Evolutionary conservation across 2,329 filamentous ascomycete species (phyloP).

Genomic region (Karstenula rhodostoma): DNA sequence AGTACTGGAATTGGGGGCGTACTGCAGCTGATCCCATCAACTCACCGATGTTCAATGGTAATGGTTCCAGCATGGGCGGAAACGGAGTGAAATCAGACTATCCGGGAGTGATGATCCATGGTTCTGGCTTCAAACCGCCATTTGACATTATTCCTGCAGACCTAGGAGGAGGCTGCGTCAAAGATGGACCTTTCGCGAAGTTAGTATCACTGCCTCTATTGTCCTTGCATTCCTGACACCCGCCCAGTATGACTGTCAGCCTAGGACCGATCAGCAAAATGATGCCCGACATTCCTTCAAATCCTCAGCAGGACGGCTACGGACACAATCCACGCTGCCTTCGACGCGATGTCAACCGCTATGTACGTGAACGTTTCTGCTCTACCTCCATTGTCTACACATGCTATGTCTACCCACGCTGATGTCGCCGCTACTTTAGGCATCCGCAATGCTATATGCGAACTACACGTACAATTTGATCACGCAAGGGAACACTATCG

Average conservation of each 20-base stretch:
- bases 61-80: constrained; percentile 55
- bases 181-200: constrained; percentile 59
- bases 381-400: not conserved
- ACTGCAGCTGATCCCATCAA: constrained; percentile 35
- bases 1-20: constrained; percentile 36
- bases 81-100: constrained; percentile 49
- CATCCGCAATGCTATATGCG: constrained; percentile 23
- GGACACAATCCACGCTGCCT: constrained; percentile 44
- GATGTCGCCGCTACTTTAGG: not conserved
- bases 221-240: not conserved
- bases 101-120: constrained; percentile 21
- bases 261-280: constrained; percentile 57
- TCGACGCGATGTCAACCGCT: constrained; percentile 44
- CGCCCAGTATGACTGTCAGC: constrained; percentile 39
- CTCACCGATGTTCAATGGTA: constrained; percentile 64
- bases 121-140: constrained; percentile 21
- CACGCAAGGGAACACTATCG: constrained; percentile 29
- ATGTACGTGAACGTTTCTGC: constrained; percentile 1
- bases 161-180: constrained; percentile 62
- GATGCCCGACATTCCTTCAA: constrained; percentile 34
- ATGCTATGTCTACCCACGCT: not conserved
- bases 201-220: constrained; percentile 6
- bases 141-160: constrained; percentile 54
- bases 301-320: constrained; percentile 36
- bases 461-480: constrained; percentile 34